These are phyloP conservation scores for Purpureocillium lavendulum DNA, from an alignment of 2,329 filamentous ascomycete genomes.

Conservation along the genomic window DNA sequence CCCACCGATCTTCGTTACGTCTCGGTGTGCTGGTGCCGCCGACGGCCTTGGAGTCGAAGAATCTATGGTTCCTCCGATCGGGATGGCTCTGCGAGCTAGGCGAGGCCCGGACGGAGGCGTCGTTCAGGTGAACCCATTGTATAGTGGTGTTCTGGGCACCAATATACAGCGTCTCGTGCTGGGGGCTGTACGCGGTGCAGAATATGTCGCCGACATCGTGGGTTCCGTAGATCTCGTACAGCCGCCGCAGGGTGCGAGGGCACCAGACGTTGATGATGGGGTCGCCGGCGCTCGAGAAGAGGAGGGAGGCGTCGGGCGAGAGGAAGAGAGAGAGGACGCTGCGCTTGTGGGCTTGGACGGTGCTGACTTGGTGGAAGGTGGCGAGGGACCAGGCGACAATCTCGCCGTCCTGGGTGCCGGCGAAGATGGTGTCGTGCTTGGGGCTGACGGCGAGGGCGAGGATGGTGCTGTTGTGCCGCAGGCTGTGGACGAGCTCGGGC, in stretches of 20 bases:
- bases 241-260: slow-evolving; percentile 62
- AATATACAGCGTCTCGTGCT: slow-evolving; percentile 75
- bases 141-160: slow-evolving; percentile 93
- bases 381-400: slow-evolving; percentile 86
- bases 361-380: slow-evolving; percentile 72
- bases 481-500: slow-evolving; percentile 65
- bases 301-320: slow-evolving; percentile 62
- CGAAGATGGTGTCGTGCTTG: slow-evolving; percentile 72
- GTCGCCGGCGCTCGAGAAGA: slow-evolving; percentile 91
- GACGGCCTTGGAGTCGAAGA: slow-evolving; percentile 86
- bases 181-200: slow-evolving; percentile 79
- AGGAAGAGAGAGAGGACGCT: slow-evolving; percentile 82
- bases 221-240: slow-evolving; percentile 86
- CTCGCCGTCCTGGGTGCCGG: slow-evolving; percentile 87
- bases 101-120: slow-evolving; percentile 49
- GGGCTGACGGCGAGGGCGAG: slow-evolving; percentile 76
- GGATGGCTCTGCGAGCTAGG: slow-evolving; percentile 63
- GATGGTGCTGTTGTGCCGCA: slow-evolving; percentile 70
- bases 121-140: slow-evolving; percentile 78
- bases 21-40: slow-evolving; percentile 73
- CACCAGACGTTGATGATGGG: slow-evolving; percentile 93
- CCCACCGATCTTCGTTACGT: slow-evolving; percentile 52
- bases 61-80: slow-evolving; percentile 70
- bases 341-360: slow-evolving; percentile 82
- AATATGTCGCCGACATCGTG: slow-evolving; percentile 96